Evolutionary conservation across 192 early-diverging fungal genomes (phyloP), one percentile per base, ranked within the genome.

Genomic region (Podila minutissima): DNA sequence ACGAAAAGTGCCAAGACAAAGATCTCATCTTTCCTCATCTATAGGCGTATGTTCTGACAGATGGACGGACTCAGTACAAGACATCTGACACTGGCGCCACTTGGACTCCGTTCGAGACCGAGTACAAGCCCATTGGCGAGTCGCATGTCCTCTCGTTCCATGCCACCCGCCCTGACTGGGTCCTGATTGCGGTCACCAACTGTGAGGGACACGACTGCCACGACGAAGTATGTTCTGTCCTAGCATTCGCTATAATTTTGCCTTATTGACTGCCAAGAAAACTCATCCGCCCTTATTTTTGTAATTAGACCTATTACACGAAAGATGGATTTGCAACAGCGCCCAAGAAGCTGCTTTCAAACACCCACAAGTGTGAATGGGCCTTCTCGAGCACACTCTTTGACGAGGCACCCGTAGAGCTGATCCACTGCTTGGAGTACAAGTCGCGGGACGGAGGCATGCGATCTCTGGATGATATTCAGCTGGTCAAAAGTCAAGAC

Each of bases 281-380:
- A 10, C 41, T 46, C 41, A 46, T 19, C 37, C 51, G 13, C 20
- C 17, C 17, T 64, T 38, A 29, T 41, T 41, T 22, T 37, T 35
- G 3, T 19, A 17, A 48, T 32, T 66, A 89, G 88, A 81, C 81
- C 15, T 92, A 83, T 41, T 95, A 92, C 69, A 91, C 94, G 3
- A 71, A 79, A 29, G 91, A 95, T 69, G 90, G 87, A 29, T 96
- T 97, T 83, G 84, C 75, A 2, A 71, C 89, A 48, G 64, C 85
- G 4, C 71, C 83, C 28, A 85, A 86, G 10, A 82, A 87, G 58
- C 78, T 96, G 49, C 86, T 90, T 33, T 60, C 72, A 11, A 86
- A 91, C 32, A 88, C 88, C 5, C 68, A 87, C 32, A 89, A 90
- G 69, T 97, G 95, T 71, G 74, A 91, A 48, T 97, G 94, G 94